These are phyloP conservation scores for Mycena capillaripes DNA, from an alignment of 768 basidiomycete genomes.

Conservation along the genomic window DNA sequence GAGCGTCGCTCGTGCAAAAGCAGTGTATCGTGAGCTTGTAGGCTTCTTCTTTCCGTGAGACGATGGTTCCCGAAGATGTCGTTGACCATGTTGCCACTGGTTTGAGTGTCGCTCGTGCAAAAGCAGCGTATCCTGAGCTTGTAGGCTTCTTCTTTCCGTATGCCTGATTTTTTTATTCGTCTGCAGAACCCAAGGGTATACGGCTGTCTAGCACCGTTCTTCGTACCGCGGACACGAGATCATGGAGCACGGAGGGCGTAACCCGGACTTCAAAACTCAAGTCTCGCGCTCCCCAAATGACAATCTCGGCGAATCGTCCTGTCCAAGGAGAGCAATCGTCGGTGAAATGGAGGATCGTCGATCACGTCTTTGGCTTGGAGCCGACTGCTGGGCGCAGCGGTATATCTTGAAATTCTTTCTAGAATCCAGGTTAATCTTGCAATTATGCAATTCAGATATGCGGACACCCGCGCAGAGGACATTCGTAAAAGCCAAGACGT, in stretches of 20 bases:
- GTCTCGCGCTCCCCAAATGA: conserved; percentile 40
- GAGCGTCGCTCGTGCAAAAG: conserved; percentile 50
- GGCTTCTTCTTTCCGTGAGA: conserved; percentile 41
- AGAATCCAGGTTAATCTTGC: too few species aligned
- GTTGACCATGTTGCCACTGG: conserved; percentile 54
- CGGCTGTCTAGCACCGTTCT: conserved; percentile 53
- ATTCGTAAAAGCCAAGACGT: conserved; percentile 38
- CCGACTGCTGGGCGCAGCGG: conserved; percentile 55
- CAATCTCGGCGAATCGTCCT: conserved; percentile 55
- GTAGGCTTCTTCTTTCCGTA: conserved; percentile 14
- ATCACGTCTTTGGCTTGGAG: conserved; percentile 50
- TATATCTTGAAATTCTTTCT: conserved; percentile 19
- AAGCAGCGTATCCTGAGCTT: conserved; percentile 54
- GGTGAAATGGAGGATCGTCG: conserved; percentile 54
- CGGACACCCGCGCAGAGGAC: conserved; percentile 40
- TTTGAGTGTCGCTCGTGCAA: conserved; percentile 49
- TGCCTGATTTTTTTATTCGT: background rate
- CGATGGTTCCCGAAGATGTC: conserved; percentile 51
- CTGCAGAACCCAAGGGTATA: conserved; percentile 56
- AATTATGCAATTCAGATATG: conserved; percentile 49
- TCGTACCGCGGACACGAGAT: conserved; percentile 57
- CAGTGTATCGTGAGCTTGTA: conserved; percentile 53
- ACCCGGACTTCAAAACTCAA: conserved; percentile 52
- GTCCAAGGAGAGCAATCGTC: conserved; percentile 54
- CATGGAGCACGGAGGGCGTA: conserved; percentile 59